Evolutionary conservation across 2,329 filamentous ascomycete species (phyloP).

Genomic region (Apiospora koreana): DNA sequence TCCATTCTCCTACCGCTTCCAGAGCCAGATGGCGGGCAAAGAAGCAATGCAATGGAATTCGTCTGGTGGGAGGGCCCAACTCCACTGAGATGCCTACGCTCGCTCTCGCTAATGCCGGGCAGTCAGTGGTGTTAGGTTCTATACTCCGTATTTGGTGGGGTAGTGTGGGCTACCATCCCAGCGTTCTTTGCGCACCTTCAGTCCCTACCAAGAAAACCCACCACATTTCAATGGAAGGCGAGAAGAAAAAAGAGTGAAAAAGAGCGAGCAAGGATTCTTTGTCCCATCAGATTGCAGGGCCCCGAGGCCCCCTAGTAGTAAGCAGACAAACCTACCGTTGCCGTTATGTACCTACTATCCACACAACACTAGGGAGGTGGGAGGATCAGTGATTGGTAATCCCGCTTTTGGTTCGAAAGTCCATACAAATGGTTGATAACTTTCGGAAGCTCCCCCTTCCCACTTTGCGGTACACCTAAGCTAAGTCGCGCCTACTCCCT

Average conservation of each 20-base stretch:
- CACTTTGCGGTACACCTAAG: neutral
- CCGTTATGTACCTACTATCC: neutral
- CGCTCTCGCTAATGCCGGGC: slow-evolving; percentile 4
- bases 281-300: neutral
- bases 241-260: neutral
- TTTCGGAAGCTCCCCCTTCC: neutral
- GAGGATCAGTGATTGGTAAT: slow-evolving; percentile 1
- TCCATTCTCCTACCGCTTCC: neutral
- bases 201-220: neutral
- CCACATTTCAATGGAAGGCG: neutral
- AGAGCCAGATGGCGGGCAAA: neutral
- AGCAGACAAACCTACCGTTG: neutral
- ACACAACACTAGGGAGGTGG: neutral
- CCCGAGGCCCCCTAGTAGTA: neutral
- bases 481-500: neutral
- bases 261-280: neutral
- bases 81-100: neutral
- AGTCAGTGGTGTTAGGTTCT: neutral
- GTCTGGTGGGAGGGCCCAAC: neutral
- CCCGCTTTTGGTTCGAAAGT: neutral
- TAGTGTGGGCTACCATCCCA: neutral
- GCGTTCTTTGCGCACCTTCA: neutral
- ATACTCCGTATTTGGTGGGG: slow-evolving; percentile 1
- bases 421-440: neutral
- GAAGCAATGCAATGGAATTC: neutral